These are phyloP conservation scores for Epichloe typhina DNA, from an alignment of 2,329 filamentous ascomycete genomes.

Conservation along the genomic window DNA sequence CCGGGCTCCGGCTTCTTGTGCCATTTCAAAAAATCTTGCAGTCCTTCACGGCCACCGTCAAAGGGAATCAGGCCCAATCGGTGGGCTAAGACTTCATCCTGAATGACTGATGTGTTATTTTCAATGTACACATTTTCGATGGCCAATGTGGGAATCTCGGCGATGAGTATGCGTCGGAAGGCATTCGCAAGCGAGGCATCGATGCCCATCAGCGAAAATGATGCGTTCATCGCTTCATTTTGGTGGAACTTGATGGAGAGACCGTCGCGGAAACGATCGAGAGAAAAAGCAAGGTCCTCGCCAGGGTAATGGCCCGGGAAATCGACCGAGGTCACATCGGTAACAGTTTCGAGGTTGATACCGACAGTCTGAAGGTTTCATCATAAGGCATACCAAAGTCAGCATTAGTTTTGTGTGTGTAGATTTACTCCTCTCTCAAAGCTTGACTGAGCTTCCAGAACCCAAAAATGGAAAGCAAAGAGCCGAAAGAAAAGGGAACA, in stretches of 20 bases:
- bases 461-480: background rate
- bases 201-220: slow-evolving; percentile 83
- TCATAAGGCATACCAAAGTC: background rate
- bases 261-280: slow-evolving; percentile 56
- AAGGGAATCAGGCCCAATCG: slow-evolving; percentile 85
- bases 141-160: slow-evolving; percentile 87
- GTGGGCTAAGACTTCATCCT: slow-evolving; percentile 90
- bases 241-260: slow-evolving; percentile 74
- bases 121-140: slow-evolving; percentile 88
- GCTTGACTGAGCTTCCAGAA: background rate
- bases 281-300: slow-evolving; percentile 72
- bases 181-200: slow-evolving; percentile 93
- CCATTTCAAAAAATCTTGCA: slow-evolving; percentile 71
- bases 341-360: slow-evolving; percentile 82
- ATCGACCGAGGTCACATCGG: slow-evolving; percentile 77
- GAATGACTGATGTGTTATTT: slow-evolving; percentile 96
- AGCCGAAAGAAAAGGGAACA: background rate
- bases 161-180: slow-evolving; percentile 88
- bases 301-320: slow-evolving; percentile 84
- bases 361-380: slow-evolving; percentile 54
- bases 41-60: slow-evolving; percentile 61
- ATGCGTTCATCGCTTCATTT: slow-evolving; percentile 62
- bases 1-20: slow-evolving; percentile 56
- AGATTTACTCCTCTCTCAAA: background rate
- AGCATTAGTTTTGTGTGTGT: background rate